Evolutionary conservation across 1,284 basidiomycete genomes (phyloP).

Genomic region (Leccinum angustisporum): DNA sequence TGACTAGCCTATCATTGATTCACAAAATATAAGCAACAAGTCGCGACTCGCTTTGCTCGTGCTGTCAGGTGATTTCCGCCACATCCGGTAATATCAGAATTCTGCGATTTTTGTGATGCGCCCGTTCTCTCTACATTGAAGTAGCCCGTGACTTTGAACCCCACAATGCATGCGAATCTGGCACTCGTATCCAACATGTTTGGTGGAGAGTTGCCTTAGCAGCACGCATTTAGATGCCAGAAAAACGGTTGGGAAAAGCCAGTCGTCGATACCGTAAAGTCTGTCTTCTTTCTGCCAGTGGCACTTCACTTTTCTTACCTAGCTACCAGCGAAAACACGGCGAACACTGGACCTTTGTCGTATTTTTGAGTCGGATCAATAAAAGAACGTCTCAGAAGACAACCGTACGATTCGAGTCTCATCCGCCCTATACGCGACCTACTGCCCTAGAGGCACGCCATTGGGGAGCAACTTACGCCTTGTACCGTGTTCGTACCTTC

Average conservation of each 20-base stretch:
- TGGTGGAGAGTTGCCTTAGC: not conserved
- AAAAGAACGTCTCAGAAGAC: slow-evolving; percentile 73
- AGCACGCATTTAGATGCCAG: slow-evolving; percentile 60
- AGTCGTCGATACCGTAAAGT: slow-evolving; percentile 64
- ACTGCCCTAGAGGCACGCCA: slow-evolving; percentile 78
- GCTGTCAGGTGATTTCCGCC: too few relatives aligned
- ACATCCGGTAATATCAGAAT: too few relatives aligned
- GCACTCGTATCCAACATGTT: too few relatives aligned
- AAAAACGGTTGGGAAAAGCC: slow-evolving; percentile 86
- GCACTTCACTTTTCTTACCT: slow-evolving; percentile 6
- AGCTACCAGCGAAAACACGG: slow-evolving; percentile 42
- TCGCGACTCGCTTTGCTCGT: too few relatives aligned
- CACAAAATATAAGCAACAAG: too few relatives aligned
- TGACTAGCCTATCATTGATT: too few relatives aligned
- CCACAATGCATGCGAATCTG: too few relatives aligned
- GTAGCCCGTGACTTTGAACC: too few relatives aligned
- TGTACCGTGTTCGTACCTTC: slow-evolving; percentile 71
- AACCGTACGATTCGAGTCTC: slow-evolving; percentile 70
- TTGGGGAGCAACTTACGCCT: slow-evolving; percentile 85
- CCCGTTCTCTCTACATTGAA: too few relatives aligned
- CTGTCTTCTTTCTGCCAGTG: not conserved
- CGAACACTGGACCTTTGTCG: slow-evolving; percentile 59
- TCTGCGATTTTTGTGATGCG: too few relatives aligned
- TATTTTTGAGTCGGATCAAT: slow-evolving; percentile 63
- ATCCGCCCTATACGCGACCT: slow-evolving; percentile 61